phyloP scores from a whole-genome alignment of 352 stramenopile genomes.

The Phytophthora chlamydospora region DNA sequence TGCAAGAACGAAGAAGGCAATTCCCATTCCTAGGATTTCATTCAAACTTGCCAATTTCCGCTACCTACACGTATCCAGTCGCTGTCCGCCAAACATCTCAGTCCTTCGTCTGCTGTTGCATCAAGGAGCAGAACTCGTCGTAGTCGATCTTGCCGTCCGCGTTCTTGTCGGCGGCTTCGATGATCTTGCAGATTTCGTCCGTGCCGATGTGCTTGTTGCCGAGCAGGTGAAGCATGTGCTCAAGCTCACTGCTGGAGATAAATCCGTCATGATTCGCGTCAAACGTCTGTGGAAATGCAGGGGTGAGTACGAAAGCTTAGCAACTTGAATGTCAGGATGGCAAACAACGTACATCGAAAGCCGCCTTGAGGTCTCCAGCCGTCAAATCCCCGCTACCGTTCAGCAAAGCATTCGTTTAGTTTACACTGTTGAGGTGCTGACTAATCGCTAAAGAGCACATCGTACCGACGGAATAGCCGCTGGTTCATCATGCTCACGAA shows the following conservation, averaged over 20 bases:
- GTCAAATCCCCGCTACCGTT: slow-evolving; percentile 56
- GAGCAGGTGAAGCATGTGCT: slow-evolving; percentile 66
- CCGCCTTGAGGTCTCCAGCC: slow-evolving; percentile 58
- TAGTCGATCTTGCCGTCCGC: slow-evolving; percentile 89
- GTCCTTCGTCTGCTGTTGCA: slow-evolving; percentile 39
- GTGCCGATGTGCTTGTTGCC: slow-evolving; percentile 54
- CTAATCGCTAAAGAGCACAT: background rate
- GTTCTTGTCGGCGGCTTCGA: slow-evolving; percentile 80
- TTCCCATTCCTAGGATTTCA: too few relatives aligned
- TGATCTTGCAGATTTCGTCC: slow-evolving; percentile 64
- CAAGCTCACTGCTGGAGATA: slow-evolving; percentile 70
- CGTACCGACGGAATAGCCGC: slow-evolving; percentile 63
- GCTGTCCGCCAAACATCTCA: background rate
- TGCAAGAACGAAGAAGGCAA: too few relatives aligned
- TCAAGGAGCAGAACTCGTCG: slow-evolving; percentile 79
- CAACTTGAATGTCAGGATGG: background rate
- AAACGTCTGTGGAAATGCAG: slow-evolving; percentile 47
- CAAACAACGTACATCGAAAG: slow-evolving; percentile 53
- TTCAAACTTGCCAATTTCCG: slow-evolving; percentile 2
- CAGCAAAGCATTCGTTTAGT: background rate
- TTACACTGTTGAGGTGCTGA: background rate
- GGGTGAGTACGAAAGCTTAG: background rate
- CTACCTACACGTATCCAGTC: background rate
- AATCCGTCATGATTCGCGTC: slow-evolving; percentile 75
- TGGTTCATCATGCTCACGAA: slow-evolving; percentile 85